Evolutionary conservation across 2,329 filamentous ascomycete species (phyloP).

Genomic region (Ceratocystis lukuohia): DNA sequence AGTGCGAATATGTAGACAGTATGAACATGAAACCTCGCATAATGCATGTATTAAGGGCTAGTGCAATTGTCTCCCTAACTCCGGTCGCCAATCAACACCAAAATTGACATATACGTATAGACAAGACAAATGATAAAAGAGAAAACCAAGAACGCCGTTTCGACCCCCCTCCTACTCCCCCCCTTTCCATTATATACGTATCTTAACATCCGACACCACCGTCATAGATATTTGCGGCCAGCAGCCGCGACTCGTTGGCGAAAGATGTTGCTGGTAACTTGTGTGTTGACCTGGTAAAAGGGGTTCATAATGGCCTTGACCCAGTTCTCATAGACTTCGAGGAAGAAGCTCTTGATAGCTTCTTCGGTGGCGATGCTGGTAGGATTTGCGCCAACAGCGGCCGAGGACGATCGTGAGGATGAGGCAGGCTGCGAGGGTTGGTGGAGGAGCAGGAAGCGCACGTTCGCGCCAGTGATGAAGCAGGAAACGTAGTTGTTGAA

Average conservation of each 20-base stretch:
- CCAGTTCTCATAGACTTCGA: conserved; percentile 92
- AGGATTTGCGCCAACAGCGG: conserved; percentile 70
- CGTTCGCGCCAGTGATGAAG: conserved; percentile 84
- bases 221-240: conserved; percentile 76
- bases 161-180: not conserved
- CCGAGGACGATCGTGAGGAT: conserved; percentile 41
- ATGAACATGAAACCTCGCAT: not conserved
- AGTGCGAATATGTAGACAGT: not conserved
- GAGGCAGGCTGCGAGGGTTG: conserved; percentile 42
- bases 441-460: conserved; percentile 88
- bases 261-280: conserved; percentile 78
- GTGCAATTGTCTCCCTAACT: not conserved
- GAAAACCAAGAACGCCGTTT: not conserved
- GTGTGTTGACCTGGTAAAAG: conserved; percentile 78
- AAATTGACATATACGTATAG: not conserved
- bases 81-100: not conserved
- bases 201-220: conserved; percentile 22
- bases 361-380: conserved; percentile 86
- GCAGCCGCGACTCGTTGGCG: conserved; percentile 68
- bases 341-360: conserved; percentile 87
- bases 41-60: not conserved
- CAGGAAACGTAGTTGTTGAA: conserved; percentile 91
- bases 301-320: conserved; percentile 95
- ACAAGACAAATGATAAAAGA: not conserved
- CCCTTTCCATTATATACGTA: not conserved